Evolutionary conservation across 495 filamentous ascomycete species (phyloP), one percentile per base, ranked within the genome.

Genomic region (Daldinia caldariorum): DNA sequence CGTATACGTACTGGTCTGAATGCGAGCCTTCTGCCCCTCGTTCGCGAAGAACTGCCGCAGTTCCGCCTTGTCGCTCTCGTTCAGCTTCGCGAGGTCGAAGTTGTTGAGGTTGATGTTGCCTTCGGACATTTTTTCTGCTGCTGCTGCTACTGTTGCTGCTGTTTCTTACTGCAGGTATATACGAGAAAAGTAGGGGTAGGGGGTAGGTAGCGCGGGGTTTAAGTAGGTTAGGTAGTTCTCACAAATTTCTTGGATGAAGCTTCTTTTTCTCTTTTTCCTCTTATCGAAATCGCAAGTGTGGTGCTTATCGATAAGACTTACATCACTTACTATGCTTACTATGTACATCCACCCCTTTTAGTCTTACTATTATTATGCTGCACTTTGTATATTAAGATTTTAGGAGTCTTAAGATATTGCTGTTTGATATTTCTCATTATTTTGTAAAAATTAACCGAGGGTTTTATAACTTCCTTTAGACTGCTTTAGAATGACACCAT

Each of bases 31-130:
- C 81, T 97, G 91, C 64, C 83, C 82, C 83, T 97, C 94, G 77
- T 90, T 92, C 60, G 84, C 76, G 53, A 97, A 81, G 76, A 94
- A 90, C 73, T 91, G 88, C 75, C 92, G 90, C 53, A 99, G 85
- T 80, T 99, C 94, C 67, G 89, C 85, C 85, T 92, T 94, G 81
- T 97, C 94, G 69, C 84, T 87, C 10, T 92, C 89, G 70, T 84
- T 91, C 79, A 97, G 91, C 77, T 87, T 88, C 76, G 86, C 86
- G 73, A 93, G 77, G 74, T 94, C 90, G 66, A 80, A 66, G 54
- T 80, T 70, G 31, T 77, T 75, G 58, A 79, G 55, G 54, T 69
- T 66, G 66, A 70, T 37, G 43, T 72, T 66, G 63, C 68, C 32
- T 43, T 74, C 62, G 43, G 64, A 29, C 64, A 68, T 72, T 35